Conservation (phyloP, 2,329 filamentous ascomycete genomes). For the Fusarium fracticaudum region DNA sequence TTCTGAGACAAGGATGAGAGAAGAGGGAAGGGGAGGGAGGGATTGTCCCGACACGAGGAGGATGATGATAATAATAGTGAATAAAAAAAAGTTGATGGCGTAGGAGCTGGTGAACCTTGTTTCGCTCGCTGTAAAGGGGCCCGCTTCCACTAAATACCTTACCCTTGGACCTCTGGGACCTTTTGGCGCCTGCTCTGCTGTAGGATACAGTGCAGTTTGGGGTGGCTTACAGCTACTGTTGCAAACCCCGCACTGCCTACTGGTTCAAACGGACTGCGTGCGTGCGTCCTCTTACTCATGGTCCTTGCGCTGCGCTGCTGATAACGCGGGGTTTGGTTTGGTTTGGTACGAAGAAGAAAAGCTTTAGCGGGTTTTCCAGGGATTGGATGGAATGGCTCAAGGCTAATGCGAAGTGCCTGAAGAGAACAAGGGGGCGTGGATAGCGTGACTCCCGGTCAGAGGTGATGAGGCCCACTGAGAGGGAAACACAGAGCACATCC, state of each 20-base stretch:
- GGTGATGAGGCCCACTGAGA: constrained; percentile 18
- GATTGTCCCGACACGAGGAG: neutral
- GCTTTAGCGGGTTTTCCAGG: neutral
- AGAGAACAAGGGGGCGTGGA: constrained; percentile 16
- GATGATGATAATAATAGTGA: neutral
- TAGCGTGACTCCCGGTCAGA: neutral
- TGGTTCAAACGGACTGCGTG: neutral
- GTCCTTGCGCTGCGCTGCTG: neutral
- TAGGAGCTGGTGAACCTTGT: constrained; percentile 14
- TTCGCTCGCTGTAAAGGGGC: constrained; percentile 18
- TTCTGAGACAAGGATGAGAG: neutral
- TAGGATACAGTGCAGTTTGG: neutral
- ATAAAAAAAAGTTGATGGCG: neutral
- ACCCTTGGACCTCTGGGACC: neutral
- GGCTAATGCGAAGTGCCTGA: constrained; percentile 4
- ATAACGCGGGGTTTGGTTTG: constrained; percentile 33
- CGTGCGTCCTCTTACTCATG: neutral
- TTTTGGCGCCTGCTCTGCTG: neutral
- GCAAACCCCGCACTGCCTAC: constrained; percentile 35
- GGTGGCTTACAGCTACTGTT: neutral
- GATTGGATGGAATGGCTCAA: neutral
- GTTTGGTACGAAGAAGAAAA: neutral
- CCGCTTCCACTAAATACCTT: constrained; percentile 38
- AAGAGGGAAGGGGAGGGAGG: neutral
- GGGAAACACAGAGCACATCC: neutral